phyloP scores from a whole-genome alignment of 2,329 filamentous ascomycete genomes.

The Cladophialophora exuberans region DNA sequence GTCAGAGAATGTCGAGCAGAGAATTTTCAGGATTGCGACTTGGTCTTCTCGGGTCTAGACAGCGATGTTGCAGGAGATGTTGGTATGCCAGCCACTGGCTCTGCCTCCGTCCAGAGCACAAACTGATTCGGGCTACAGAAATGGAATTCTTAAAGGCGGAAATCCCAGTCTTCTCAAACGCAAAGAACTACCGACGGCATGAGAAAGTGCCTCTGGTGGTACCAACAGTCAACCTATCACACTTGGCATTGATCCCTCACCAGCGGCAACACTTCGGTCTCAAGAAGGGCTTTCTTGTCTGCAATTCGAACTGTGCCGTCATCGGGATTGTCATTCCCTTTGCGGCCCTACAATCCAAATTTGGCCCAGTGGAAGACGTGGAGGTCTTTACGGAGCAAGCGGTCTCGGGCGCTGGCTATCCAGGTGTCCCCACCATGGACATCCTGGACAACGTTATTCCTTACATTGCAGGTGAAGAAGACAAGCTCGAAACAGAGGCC shows the following conservation, averaged over 20 bases:
- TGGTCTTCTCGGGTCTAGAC: slow-evolving; percentile 92
- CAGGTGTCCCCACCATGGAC: slow-evolving; percentile 83
- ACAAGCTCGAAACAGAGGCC: slow-evolving; percentile 93
- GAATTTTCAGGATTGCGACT: slow-evolving; percentile 85
- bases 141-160: slow-evolving; percentile 88
- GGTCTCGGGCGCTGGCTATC: slow-evolving; percentile 80
- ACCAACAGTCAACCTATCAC: slow-evolving; percentile 88
- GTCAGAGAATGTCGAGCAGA: slow-evolving; percentile 82
- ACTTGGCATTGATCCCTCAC: slow-evolving; percentile 86
- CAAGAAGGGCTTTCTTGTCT: slow-evolving; percentile 87
- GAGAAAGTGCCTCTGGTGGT: slow-evolving; percentile 91
- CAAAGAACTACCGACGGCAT: slow-evolving; percentile 93
- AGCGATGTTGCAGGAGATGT: slow-evolving; percentile 90
- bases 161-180: slow-evolving; percentile 93
- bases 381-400: slow-evolving; percentile 95
- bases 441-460: slow-evolving; percentile 95
- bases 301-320: slow-evolving; percentile 98
- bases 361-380: slow-evolving; percentile 76
- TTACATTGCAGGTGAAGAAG: slow-evolving; percentile 90
- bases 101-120: neutral
- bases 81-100: slow-evolving; percentile 68
- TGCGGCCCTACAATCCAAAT: slow-evolving; percentile 81
- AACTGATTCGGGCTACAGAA: slow-evolving; percentile 56
- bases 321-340: slow-evolving; percentile 96
- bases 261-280: slow-evolving; percentile 75